A percentile compares a stretch with the other conserved stretches of the same genome.
phyloP scores from a whole-genome alignment of 805 yeast species.

The Ogataea dorogensis region DNA sequence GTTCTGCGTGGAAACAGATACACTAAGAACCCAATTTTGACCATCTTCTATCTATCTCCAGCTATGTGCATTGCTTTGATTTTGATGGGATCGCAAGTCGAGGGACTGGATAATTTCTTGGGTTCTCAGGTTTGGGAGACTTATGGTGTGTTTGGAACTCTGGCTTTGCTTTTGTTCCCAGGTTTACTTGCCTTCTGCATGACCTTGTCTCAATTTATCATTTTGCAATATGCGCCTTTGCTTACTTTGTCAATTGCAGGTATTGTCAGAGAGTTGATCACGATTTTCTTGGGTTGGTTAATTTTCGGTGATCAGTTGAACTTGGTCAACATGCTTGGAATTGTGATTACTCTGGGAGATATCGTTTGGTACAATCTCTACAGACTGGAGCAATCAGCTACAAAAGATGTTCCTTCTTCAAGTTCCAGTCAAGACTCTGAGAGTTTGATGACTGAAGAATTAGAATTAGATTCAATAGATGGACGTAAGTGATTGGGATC shows the following conservation, averaged over 20 bases:
- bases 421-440: constrained; percentile 20
- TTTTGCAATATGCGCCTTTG: constrained; percentile 75
- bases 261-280: constrained; percentile 83
- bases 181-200: constrained; percentile 81
- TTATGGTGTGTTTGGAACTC: constrained; percentile 51
- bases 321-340: constrained; percentile 63
- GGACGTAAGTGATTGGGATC: constrained; percentile 6
- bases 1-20: constrained; percentile 58
- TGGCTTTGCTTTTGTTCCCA: constrained; percentile 62
- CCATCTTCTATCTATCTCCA: constrained; percentile 79
- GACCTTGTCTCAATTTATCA: constrained; percentile 80
- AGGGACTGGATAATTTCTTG: constrained; percentile 57
- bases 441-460: constrained; percentile 16
- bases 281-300: constrained; percentile 63
- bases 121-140: constrained; percentile 57
- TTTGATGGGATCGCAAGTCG: constrained; percentile 61
- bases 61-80: constrained; percentile 65
- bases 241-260: constrained; percentile 85
- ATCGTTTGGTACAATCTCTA: constrained; percentile 76
- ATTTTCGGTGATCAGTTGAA: constrained; percentile 73
- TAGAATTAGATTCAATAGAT: constrained; percentile 18
- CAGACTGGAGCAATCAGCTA: constrained; percentile 36
- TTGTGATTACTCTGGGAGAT: constrained; percentile 66
- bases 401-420: constrained; percentile 9
- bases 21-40: constrained; percentile 69